Evolutionary conservation across 2,329 filamentous ascomycete species (phyloP), one percentile per base, ranked within the genome.

Genomic region (Verticillium isaacii): DNA sequence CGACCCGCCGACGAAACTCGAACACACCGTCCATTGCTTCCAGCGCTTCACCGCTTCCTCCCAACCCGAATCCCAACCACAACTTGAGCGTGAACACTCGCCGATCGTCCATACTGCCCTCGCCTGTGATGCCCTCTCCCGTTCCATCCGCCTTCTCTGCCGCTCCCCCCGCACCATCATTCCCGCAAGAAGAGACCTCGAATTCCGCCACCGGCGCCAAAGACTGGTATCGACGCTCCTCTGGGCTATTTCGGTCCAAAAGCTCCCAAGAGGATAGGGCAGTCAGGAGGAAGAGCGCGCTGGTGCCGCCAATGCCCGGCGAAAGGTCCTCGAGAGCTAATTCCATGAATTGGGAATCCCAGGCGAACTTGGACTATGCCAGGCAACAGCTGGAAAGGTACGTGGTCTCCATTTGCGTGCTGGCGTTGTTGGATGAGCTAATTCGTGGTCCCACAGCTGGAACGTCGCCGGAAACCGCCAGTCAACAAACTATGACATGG

Each of bases 401-500:
- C 2, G 61, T n/a, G 5, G 23, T 3, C 11, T n/a, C 32, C 23
- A 14, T 11, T 11, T 19, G 17, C 14, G n/a, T 32, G 3, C 11
- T 63, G 54, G 56, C 64, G 8, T n/a, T 14, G 9, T 32, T 23
- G 32, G 5, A 8, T 14, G 32, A 19, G 32, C 63, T 65, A 54
- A 66, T 56, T 4, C n/a, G 2, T 52, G 37, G 65, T 61, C 61
- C 25, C 66, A 57, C 59, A 78, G 73, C 57, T 70, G 72, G 67
- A 70, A 73, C 29, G 60, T 68, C 50, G 69, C 72, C 37, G 68
- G 68, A 29, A 72, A 73, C 45, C 76, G 74, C 56, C 68, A 72
- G 5, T 80, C 78, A 5, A 75, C 75, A 66, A 77, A 77, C 61
- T 79, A 80, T 68, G 75, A 81, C 61, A 62, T 77, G 58, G 71